Evolutionary conservation across 495 filamentous ascomycete species (phyloP).

Genomic region (Penicilliopsis zonata): DNA sequence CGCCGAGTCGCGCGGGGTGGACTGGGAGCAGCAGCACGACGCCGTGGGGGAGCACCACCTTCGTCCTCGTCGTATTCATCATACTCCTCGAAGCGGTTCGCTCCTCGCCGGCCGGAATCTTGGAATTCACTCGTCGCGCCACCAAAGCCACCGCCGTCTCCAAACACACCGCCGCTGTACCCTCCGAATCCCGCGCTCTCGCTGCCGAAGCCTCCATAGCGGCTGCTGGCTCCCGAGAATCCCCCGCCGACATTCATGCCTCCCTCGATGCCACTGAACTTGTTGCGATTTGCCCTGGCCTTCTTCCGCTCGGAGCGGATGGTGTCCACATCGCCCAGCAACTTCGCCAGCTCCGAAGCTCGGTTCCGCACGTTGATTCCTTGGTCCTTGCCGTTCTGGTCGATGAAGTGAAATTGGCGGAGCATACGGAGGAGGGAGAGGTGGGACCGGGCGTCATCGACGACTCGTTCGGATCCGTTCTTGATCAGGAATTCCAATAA

Average conservation of each 20-base stretch:
- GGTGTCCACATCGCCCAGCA: conserved; percentile 84
- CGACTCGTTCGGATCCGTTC: conserved; percentile 94
- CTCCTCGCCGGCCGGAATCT: conserved; percentile 44
- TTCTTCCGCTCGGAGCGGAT: conserved; percentile 94
- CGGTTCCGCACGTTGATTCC: conserved; percentile 96
- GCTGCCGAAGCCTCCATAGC: conserved; percentile 86
- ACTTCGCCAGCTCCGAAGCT: conserved; percentile 87
- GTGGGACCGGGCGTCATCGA: conserved; percentile 94
- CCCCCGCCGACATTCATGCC: conserved; percentile 48
- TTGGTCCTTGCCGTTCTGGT: conserved; percentile 94
- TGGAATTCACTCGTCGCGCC: conserved; percentile 60
- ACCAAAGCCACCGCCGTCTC: conserved; percentile 82
- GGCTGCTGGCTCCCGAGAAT: conserved; percentile 41
- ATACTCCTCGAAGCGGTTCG: conserved; percentile 89
- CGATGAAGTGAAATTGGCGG: conserved; percentile 96
- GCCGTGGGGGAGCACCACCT: conserved; percentile 31
- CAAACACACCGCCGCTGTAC: conserved; percentile 79
- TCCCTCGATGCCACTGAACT: conserved; percentile 89
- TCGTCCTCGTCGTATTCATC: conserved; percentile 86
- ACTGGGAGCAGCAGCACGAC: conserved; percentile 25
- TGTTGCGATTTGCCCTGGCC: conserved; percentile 75
- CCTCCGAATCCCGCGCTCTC: conserved; percentile 63
- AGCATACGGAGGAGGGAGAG: conserved; percentile 95
- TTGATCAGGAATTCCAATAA: conserved; percentile 96
- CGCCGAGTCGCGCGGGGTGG: conserved; percentile 25